Percentiles rank a stretch among this genome's conserved stretches.
These are phyloP conservation scores for Cetradonia linearis DNA, from an alignment of 495 filamentous ascomycete species.

Conservation along the genomic window DNA sequence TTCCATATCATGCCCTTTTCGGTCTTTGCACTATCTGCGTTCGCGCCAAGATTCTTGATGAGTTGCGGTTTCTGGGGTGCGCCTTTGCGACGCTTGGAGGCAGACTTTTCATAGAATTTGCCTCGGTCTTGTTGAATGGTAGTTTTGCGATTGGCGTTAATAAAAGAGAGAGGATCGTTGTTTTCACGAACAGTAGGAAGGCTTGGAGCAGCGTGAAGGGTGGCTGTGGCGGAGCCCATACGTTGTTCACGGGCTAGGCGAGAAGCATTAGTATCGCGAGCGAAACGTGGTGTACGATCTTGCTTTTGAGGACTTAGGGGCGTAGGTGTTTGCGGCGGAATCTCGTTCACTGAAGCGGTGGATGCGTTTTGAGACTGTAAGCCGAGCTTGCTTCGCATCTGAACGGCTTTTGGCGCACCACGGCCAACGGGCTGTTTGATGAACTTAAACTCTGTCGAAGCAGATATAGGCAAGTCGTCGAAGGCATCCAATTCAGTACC, in stretches of 20 bases:
- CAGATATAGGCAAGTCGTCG: constrained; percentile 89
- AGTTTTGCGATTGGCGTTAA: constrained; percentile 72
- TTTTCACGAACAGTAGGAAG: constrained; percentile 36
- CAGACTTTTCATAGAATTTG: constrained; percentile 26
- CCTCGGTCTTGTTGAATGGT: constrained; percentile 29
- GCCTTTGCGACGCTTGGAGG: constrained; percentile 37
- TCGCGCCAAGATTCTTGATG: constrained; percentile 58
- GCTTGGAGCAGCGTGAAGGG: constrained; percentile 16
- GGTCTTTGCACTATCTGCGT: constrained; percentile 54
- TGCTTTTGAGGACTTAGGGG: constrained; percentile 40
- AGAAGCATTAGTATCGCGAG: constrained; percentile 82
- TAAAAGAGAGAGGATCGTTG: constrained; percentile 46
- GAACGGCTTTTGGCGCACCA: constrained; percentile 52
- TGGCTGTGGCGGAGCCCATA: constrained; percentile 47
- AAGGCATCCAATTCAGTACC: constrained; percentile 86
- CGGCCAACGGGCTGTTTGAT: constrained; percentile 66
- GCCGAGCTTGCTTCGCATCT: constrained; percentile 48
- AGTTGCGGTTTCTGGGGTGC: constrained; percentile 55
- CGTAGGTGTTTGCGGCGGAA: constrained; percentile 46
- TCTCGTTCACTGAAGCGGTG: constrained; percentile 37
- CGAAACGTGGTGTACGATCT: constrained; percentile 66
- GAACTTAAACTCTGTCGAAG: constrained; percentile 67
- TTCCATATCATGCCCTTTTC: constrained; percentile 96
- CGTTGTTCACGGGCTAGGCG: constrained; percentile 83
- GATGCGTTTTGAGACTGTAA: constrained; percentile 37